phyloP scores from a whole-genome alignment of 1,284 basidiomycete genomes.

The Moniliophthora roreri region DNA sequence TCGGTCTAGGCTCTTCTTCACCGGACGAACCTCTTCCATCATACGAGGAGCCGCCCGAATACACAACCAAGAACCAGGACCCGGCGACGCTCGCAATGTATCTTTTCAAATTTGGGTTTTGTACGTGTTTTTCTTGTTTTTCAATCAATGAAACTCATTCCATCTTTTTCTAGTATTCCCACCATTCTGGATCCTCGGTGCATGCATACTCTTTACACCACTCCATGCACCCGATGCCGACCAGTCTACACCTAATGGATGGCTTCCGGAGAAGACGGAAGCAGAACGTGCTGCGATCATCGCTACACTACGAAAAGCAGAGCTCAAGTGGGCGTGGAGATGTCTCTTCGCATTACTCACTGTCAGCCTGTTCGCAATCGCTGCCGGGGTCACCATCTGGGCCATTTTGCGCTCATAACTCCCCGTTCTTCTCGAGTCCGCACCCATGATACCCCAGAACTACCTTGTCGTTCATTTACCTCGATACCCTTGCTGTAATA shows the following conservation, averaged over 20 bases:
- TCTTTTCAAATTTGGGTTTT: slow-evolving; percentile 43
- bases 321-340: slow-evolving; percentile 35
- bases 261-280: slow-evolving; percentile 38
- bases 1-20: slow-evolving; percentile 9
- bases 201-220: slow-evolving; percentile 29
- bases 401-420: slow-evolving; percentile 9
- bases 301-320: slow-evolving; percentile 29
- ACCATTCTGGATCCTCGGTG: slow-evolving; percentile 36
- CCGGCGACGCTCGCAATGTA: slow-evolving; percentile 41
- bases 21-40: slow-evolving; percentile 7
- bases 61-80: slow-evolving; percentile 23
- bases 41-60: slow-evolving; percentile 23
- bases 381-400: slow-evolving; percentile 23
- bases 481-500: too few species aligned
- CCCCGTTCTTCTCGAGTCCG: not conserved
- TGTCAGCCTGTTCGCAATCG: slow-evolving; percentile 22
- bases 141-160: not conserved
- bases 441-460: too few species aligned
- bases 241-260: slow-evolving; percentile 18
- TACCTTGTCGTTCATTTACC: too few species aligned
- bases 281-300: slow-evolving; percentile 30
- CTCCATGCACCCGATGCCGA: slow-evolving; percentile 24
- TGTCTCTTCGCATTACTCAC: slow-evolving; percentile 33
- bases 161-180: slow-evolving; percentile 32
- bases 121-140: slow-evolving; percentile 25